A percentile compares a stretch with the other conserved stretches of the same genome.
These are phyloP conservation scores for Penicillium olsonii DNA, from an alignment of 2,329 filamentous ascomycete species.

Conservation along the genomic window DNA sequence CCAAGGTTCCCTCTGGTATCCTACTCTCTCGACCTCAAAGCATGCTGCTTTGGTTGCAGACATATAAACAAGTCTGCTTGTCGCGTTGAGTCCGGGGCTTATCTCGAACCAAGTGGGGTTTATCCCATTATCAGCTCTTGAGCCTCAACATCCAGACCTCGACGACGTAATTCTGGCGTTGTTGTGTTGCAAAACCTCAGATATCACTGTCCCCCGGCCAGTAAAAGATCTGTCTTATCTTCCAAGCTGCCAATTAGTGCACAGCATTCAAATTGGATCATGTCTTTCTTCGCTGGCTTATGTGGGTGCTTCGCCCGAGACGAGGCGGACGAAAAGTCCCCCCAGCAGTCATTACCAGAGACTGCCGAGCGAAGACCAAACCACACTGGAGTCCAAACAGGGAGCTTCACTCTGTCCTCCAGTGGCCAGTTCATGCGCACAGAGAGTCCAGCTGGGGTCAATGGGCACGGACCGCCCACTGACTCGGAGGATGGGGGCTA, in stretches of 20 bases:
- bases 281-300: slow-evolving; percentile 26
- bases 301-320: slow-evolving; percentile 28
- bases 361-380: slow-evolving; percentile 7
- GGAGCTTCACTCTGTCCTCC: slow-evolving; percentile 18
- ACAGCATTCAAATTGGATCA: slow-evolving; percentile 4
- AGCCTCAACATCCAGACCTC: slow-evolving; percentile 6
- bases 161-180: background rate
- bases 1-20: too few relatives aligned
- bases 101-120: slow-evolving; percentile 13
- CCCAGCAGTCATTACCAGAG: slow-evolving; percentile 12
- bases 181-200: background rate
- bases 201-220: background rate
- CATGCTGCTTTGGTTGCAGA: background rate
- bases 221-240: background rate
- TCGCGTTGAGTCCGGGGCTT: background rate
- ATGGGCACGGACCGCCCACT: slow-evolving; percentile 19
- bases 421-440: slow-evolving; percentile 21
- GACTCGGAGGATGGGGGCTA: slow-evolving; percentile 32
- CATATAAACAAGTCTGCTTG: background rate
- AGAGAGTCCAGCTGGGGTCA: slow-evolving; percentile 4
- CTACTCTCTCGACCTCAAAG: too few relatives aligned
- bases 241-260: background rate
- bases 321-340: slow-evolving; percentile 11
- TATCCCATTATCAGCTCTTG: slow-evolving; percentile 5
- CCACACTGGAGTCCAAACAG: slow-evolving; percentile 21